Evolutionary conservation across 2,329 filamentous ascomycete species (phyloP), one percentile per base, ranked within the genome.

Genomic region (Botrytis elliptica): DNA sequence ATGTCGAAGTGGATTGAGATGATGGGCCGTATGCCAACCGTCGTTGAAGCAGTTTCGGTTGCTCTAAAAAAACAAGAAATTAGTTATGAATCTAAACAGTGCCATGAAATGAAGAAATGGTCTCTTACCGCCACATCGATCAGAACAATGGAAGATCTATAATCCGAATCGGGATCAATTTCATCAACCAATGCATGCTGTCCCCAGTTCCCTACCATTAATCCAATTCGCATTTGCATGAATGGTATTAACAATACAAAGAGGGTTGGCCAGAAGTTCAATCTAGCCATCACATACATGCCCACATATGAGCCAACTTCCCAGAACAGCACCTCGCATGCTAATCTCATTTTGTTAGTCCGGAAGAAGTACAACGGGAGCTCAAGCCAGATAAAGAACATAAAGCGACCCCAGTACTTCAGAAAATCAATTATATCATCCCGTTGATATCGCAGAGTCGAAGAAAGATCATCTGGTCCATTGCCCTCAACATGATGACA

Each of bases 201-300:
- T 5, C 92, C 93, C 92, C 92, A 95, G 80, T 95, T 95, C 1
- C 93, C 93, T 12, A 93, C 86, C 93, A 95, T 95, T 76, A 95
- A 82, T 0, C 90, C 92, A 29, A 93, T 77, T 0, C 93, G 87
- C 82, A 95, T 86, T 44, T 91, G 81, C 3, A 88, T 77, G 33
- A 95, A 85, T 0, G 93, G 93, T 1, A 94, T 79, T 1, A 94
- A 78, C 42, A 93, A 86, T 0, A 89, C 89, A 77, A 91, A 93
- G 8, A 88, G 79, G 0, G 91, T 88, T 49, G 78, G 78, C 42
- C 75, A 74, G 33, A 85, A 80, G 80, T 90, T 88, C 66, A 86
- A 81, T 10, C 80, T 82, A 74, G 86, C 87, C 76, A 90, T 82
- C 63, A 85, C 78, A 78, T 85, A 86, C 76, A 91, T 90, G 78